Evolutionary conservation across 2,329 filamentous ascomycete species (phyloP).

Genomic region (Incumbomyces lentus): DNA sequence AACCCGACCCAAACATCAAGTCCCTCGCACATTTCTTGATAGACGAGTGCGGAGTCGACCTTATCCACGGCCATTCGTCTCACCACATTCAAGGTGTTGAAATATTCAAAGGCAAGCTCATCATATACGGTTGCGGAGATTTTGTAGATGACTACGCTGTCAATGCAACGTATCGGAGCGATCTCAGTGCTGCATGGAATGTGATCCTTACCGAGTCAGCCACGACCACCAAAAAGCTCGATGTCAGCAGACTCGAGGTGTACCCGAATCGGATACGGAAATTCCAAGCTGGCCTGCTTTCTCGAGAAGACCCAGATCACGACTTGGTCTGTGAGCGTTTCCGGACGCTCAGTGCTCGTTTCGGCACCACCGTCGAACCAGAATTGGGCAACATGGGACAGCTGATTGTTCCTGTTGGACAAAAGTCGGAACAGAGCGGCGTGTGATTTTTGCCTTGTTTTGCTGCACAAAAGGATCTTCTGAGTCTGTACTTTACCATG

Average conservation of each 20-base stretch:
- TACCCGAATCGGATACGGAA: conserved; percentile 69
- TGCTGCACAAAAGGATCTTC: no score
- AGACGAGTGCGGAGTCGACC: conserved; percentile 32
- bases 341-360: conserved; percentile 20
- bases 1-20: conserved; percentile 24
- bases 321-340: conserved; percentile 25
- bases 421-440: no score
- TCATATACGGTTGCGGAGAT: conserved; percentile 34
- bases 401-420: conserved; percentile 16
- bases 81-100: conserved; percentile 35
- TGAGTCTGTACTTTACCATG: no score
- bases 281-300: conserved; percentile 42
- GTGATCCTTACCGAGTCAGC: conserved; percentile 22
- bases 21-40: conserved; percentile 30
- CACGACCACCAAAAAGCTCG: conserved; percentile 10
- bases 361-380: conserved; percentile 22
- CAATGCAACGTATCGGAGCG: conserved; percentile 28
- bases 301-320: conserved; percentile 25
- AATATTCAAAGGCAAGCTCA: conserved; percentile 26
- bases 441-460: no score
- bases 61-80: conserved; percentile 32
- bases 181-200: conserved; percentile 31
- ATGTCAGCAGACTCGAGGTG: conserved; percentile 59
- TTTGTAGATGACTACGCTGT: conserved; percentile 35
- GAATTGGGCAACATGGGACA: conserved; percentile 25